Conservation (phyloP, 2,329 filamentous ascomycete species). For the Curvularia lunata region DNA sequence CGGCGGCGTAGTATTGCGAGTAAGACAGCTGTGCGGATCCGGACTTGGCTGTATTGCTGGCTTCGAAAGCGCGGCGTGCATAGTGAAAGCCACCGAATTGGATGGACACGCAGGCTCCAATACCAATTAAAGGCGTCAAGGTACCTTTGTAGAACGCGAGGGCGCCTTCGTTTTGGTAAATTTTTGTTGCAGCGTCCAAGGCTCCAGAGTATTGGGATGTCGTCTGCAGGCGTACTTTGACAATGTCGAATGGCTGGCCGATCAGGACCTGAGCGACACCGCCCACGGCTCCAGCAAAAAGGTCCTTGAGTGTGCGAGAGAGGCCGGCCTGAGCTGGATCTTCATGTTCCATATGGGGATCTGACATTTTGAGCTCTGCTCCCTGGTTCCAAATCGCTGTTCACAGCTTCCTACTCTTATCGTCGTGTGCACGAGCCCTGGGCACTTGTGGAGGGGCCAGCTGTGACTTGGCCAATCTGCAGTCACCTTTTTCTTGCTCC, state of each 20-base stretch:
- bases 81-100: conserved; percentile 98
- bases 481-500: conserved; percentile 1
- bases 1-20: conserved; percentile 85
- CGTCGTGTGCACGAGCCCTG: conserved; percentile 15
- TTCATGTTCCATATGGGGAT: conserved; percentile 51
- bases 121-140: conserved; percentile 89
- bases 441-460: conserved; percentile 13
- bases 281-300: conserved; percentile 87
- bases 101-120: conserved; percentile 93
- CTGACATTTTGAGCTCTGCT: conserved; percentile 27
- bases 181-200: conserved; percentile 78
- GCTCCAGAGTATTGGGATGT: conserved; percentile 81
- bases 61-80: conserved; percentile 84
- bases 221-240: conserved; percentile 97
- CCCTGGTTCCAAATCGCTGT: conserved; percentile 8
- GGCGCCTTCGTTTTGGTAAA: conserved; percentile 86
- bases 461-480: conserved; percentile 5
- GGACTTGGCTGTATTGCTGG: conserved; percentile 63
- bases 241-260: conserved; percentile 71
- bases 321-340: conserved; percentile 42
- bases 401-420: conserved; percentile 15
- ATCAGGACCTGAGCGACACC: conserved; percentile 93
- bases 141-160: conserved; percentile 98
- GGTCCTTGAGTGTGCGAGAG: conserved; percentile 73
- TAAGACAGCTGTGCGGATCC: conserved; percentile 68